phyloP scores from a whole-genome alignment of 75 land plant species.

The Pinus albicaulis region DNA sequence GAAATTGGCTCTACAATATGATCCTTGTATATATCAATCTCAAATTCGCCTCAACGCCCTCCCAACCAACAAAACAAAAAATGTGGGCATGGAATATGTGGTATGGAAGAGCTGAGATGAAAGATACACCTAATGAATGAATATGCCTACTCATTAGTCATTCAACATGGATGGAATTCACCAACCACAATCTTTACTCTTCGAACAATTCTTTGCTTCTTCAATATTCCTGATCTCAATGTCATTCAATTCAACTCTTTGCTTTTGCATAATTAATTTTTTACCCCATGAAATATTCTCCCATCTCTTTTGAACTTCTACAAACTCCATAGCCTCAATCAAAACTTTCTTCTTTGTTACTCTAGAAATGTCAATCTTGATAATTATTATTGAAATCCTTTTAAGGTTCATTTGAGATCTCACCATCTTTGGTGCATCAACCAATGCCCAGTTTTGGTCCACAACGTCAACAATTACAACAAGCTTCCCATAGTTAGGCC shows the following conservation, averaged over 20 bases:
- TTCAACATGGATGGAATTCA: too few species aligned
- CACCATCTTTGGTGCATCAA: constrained; percentile 84
- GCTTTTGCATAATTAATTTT: constrained; percentile 39
- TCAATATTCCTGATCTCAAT: constrained; percentile 9
- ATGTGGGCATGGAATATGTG: too few species aligned
- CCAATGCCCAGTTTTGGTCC: constrained; percentile 66
- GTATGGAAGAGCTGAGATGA: too few species aligned
- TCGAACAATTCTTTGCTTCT: too few species aligned
- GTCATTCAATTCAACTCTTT: constrained; percentile 29
- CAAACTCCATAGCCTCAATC: constrained; percentile 29
- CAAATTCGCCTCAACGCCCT: too few species aligned
- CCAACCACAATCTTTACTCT: too few species aligned
- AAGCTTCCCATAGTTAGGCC: constrained; percentile 58
- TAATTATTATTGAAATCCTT: constrained; percentile 53
- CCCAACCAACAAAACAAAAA: too few species aligned
- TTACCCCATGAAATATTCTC: constrained; percentile 41
- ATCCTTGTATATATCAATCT: too few species aligned
- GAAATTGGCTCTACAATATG: too few species aligned
- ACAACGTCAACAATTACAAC: constrained; percentile 68
- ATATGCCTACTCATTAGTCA: too few species aligned
- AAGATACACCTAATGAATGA: too few species aligned
- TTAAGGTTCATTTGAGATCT: constrained; percentile 78
- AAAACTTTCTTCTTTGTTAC: constrained; percentile 36
- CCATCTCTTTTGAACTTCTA: constrained; percentile 38
- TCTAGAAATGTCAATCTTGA: constrained; percentile 41